phyloP scores from a whole-genome alignment of 805 yeast genomes.

The Sungouiozyma intestinalis region DNA sequence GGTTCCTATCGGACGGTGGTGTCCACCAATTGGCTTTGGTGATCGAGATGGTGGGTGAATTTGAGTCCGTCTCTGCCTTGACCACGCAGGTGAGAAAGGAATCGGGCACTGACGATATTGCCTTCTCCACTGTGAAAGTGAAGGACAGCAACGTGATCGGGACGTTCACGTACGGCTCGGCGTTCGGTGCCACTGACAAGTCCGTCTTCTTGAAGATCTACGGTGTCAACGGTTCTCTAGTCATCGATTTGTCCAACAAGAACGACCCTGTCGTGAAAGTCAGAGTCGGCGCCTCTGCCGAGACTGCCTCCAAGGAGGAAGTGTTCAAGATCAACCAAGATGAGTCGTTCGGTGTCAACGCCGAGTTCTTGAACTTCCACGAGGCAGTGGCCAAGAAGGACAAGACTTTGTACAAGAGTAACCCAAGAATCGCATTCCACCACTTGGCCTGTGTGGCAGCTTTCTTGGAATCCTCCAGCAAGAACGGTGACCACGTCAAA shows the following conservation, averaged over 20 bases:
- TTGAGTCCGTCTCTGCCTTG: conserved; percentile 60
- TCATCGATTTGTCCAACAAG: conserved; percentile 48
- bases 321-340: conserved; percentile 33
- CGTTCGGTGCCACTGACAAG: conserved; percentile 75
- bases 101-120: conserved; percentile 75
- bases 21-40: conserved; percentile 88
- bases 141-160: conserved; percentile 59
- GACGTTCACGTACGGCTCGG: conserved; percentile 78
- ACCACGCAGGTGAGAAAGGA: conserved; percentile 67
- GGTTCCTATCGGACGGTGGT: conserved; percentile 89
- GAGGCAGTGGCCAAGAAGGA: conserved; percentile 56
- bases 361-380: conserved; percentile 45
- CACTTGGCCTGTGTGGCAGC: conserved; percentile 89
- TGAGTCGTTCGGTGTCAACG: conserved; percentile 43
- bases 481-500: conserved; percentile 40
- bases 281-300: conserved; percentile 22
- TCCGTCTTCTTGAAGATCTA: conserved; percentile 54
- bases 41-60: conserved; percentile 70
- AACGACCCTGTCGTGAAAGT: conserved; percentile 31
- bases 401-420: conserved; percentile 42
- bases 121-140: conserved; percentile 58
- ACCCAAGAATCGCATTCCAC: conserved; percentile 80
- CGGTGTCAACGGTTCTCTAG: conserved; percentile 71
- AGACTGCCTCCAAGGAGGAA: conserved; percentile 17
- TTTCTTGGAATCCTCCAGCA: conserved; percentile 56